These are phyloP conservation scores for Mycena amicta DNA, from an alignment of 768 basidiomycete genomes.

Conservation along the genomic window DNA sequence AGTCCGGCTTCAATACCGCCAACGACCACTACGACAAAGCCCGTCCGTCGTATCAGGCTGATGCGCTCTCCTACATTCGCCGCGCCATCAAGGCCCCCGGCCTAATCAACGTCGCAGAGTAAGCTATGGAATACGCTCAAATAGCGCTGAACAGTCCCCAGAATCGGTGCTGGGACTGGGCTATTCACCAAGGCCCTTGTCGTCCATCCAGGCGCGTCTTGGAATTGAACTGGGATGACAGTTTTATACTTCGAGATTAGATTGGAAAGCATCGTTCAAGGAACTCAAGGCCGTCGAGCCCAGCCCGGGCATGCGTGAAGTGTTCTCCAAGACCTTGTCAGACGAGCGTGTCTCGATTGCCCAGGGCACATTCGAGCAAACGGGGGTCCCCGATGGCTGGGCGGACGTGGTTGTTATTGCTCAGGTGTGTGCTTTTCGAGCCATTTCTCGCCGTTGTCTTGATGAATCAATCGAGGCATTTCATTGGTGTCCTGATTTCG, in stretches of 20 bases:
- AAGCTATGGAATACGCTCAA: constrained; percentile 27
- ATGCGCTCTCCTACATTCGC: constrained; percentile 64
- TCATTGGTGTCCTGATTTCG: constrained; percentile 90
- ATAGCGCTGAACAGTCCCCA: constrained; percentile 29
- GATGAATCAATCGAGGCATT: constrained; percentile 60
- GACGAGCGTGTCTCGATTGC: constrained; percentile 54
- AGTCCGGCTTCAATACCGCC: constrained; percentile 72
- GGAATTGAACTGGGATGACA: no score
- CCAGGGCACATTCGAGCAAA: constrained; percentile 75
- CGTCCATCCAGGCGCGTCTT: constrained; percentile 45
- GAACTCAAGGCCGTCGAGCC: constrained; percentile 79
- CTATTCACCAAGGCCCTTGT: constrained; percentile 86
- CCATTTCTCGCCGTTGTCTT: constrained; percentile 2
- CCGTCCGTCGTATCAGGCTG: constrained; percentile 80
- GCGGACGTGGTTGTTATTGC: constrained; percentile 81
- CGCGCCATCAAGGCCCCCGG: constrained; percentile 42
- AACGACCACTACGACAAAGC: constrained; percentile 86
- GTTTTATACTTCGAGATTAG: no score
- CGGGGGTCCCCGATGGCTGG: constrained; percentile 63
- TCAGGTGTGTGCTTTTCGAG: constrained; percentile 51
- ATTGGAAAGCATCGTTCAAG: constrained; percentile 52
- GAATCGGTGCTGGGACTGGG: constrained; percentile 85
- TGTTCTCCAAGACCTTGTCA: constrained; percentile 58
- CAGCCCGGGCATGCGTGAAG: constrained; percentile 80
- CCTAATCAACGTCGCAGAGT: constrained; percentile 73